Percentiles rank a stretch among this genome's conserved stretches.
Evolutionary conservation across 2,329 filamentous ascomycete genomes (phyloP).

Genomic region (Fusarium metavorans): DNA sequence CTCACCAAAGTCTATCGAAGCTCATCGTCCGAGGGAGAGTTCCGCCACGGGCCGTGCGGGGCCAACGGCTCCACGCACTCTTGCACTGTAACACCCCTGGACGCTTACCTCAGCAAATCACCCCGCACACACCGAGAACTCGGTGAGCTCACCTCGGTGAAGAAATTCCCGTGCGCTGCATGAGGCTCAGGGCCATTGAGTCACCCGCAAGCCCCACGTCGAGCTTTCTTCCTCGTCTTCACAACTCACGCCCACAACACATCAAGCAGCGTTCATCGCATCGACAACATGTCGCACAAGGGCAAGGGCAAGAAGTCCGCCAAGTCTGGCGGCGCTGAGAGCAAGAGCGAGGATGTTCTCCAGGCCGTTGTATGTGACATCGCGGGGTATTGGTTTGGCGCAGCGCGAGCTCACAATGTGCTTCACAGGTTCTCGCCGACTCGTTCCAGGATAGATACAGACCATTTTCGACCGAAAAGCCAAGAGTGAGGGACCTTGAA

Average conservation of each 20-base stretch:
- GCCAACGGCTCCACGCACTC: background rate
- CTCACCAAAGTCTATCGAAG: slow-evolving; percentile 27
- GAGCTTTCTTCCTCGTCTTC: slow-evolving; percentile 28
- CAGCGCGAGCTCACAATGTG: slow-evolving; percentile 35
- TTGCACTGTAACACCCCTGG: background rate
- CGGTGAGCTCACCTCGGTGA: slow-evolving; percentile 44
- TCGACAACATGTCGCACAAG: slow-evolving; percentile 59
- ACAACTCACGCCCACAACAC: slow-evolving; percentile 20
- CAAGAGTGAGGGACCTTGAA: slow-evolving; percentile 73
- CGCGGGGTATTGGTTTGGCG: slow-evolving; percentile 42
- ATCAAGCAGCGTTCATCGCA: slow-evolving; percentile 25
- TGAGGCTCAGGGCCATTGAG: slow-evolving; percentile 41
- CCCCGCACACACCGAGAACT: slow-evolving; percentile 21
- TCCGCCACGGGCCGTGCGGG: slow-evolving; percentile 1
- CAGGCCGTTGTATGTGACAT: slow-evolving; percentile 65
- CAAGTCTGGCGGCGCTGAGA: slow-evolving; percentile 62
- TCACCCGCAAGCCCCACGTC: slow-evolving; percentile 43
- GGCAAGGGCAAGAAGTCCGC: slow-evolving; percentile 66
- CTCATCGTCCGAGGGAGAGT: slow-evolving; percentile 6
- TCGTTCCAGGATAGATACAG: slow-evolving; percentile 93
- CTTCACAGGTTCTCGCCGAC: slow-evolving; percentile 83
- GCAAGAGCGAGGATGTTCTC: slow-evolving; percentile 68
- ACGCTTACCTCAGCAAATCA: slow-evolving; percentile 31
- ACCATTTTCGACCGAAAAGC: slow-evolving; percentile 89
- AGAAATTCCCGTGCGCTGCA: slow-evolving; percentile 36